Evolutionary conservation across 2,329 filamentous ascomycete species (phyloP).

Genomic region (Zarea fungicola): DNA sequence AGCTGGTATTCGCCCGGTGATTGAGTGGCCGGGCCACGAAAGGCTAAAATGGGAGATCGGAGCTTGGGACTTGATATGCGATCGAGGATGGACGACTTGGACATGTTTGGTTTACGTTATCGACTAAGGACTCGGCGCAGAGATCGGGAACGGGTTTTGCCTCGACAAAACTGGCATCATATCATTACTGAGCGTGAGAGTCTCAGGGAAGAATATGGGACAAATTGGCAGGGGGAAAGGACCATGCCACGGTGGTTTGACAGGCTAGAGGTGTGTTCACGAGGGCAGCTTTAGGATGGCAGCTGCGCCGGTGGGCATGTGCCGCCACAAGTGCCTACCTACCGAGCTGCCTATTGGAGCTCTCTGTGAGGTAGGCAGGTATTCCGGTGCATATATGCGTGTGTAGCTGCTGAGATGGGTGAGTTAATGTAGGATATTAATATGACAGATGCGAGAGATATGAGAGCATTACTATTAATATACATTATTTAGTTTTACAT

Average conservation of each 20-base stretch:
- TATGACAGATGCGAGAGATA: too few species aligned
- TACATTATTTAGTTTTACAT: too few species aligned
- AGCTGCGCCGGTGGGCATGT: conserved; percentile 15
- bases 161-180: neutral
- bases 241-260: too few species aligned
- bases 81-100: conserved; percentile 9
- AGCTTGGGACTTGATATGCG: conserved; percentile 16
- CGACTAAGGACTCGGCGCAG: neutral
- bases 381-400: neutral
- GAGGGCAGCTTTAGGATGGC: conserved; percentile 1
- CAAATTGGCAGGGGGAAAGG: neutral
- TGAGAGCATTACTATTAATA: too few species aligned
- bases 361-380: neutral
- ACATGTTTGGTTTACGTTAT: conserved; percentile 9
- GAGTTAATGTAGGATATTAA: too few species aligned
- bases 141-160: neutral
- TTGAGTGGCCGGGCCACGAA: conserved; percentile 21
- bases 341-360: neutral
- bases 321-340: neutral
- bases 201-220: too few species aligned
- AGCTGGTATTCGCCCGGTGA: conserved; percentile 32
- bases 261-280: too few species aligned
- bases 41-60: conserved; percentile 22
- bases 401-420: neutral
- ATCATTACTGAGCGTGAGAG: too few species aligned